Conservation (phyloP, 768 basidiomycete genomes). For the Rubroboletus satanas region DNA sequence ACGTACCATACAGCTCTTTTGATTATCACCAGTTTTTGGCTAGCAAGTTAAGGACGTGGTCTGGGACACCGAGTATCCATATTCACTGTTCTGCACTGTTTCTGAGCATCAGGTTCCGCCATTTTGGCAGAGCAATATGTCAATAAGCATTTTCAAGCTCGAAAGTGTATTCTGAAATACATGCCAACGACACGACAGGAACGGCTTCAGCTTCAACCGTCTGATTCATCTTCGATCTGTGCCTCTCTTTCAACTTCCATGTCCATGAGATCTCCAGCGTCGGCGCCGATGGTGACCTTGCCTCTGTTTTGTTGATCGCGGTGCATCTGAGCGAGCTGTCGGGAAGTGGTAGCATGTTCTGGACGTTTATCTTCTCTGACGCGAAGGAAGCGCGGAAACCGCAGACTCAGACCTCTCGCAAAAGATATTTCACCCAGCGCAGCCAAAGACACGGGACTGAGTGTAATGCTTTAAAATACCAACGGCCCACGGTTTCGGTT, state of each 20-base stretch:
- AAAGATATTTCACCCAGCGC: slow-evolving; percentile 60
- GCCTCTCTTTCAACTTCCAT: slow-evolving; percentile 35
- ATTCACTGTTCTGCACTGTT: background rate
- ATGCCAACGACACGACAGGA: background rate
- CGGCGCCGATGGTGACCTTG: slow-evolving; percentile 36
- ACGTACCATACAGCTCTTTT: slow-evolving; percentile 28
- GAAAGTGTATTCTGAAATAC: background rate
- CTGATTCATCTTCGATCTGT: slow-evolving; percentile 30
- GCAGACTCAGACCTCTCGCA: slow-evolving; percentile 67
- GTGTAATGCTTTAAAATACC: slow-evolving; percentile 53
- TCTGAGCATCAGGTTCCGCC: background rate
- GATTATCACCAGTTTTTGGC: slow-evolving; percentile 18
- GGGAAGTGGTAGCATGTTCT: slow-evolving; percentile 68
- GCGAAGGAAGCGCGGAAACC: slow-evolving; percentile 85
- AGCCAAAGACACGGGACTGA: slow-evolving; percentile 83
- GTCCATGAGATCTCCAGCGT: slow-evolving; percentile 63
- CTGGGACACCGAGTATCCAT: background rate
- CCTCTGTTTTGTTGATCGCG: slow-evolving; percentile 50
- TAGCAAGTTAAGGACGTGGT: background rate
- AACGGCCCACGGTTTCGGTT: background rate
- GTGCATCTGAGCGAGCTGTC: slow-evolving; percentile 69
- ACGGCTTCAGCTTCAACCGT: slow-evolving; percentile 8
- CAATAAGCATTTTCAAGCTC: background rate
- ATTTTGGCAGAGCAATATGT: background rate
- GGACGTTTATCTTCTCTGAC: slow-evolving; percentile 69